Evolutionary conservation across 1,284 basidiomycete genomes (phyloP), one percentile per base, ranked within the genome.

Genomic region (Ganoderma leucocontextum): DNA sequence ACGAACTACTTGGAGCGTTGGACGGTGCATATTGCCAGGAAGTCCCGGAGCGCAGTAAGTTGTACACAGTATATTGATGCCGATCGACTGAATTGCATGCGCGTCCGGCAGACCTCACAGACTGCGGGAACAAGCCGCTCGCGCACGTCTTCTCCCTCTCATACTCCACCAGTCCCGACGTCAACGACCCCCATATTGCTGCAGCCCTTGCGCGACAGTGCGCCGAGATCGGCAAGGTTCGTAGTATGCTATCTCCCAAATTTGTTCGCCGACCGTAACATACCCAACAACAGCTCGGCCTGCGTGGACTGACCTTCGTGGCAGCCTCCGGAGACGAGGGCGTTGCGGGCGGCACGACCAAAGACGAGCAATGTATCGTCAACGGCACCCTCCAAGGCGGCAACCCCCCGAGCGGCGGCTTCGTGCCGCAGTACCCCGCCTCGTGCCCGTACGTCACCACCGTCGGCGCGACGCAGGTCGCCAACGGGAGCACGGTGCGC

Each of bases 271-370:
- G n/a, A n/a, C n/a, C n/a, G n/a, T 22, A 47, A 7, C 38, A 13
- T 2, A 12, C 7, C n/a, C n/a, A 29, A 33, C 4, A 83, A 83
- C 76, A 77, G 70, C 84, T 92, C 62, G 87, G 88, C 8, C 79
- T 85, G 10, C 82, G 83, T 47, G 91, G 91, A 35, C 83, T 84
- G 17, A 87, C 86, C 17, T 80, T 89, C 19, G 80, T 93, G 72
- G 91, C 88, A 79, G 86, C 87, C 36, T 88, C 87, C 65, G 91
- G 91, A 64, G 91, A 89, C 74, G 75, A 73, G 60, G 91, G 90
- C 62, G 76, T 93, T 35, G 90, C 90, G 35, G 59, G 59, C 62
- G 85, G 81, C 2, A 49, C 47, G 22, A 49, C 8, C n/a, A 80
- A 81, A 67, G 55, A 60, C 15, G 87, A 87, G 22, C 77, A 35